phyloP scores from a whole-genome alignment of 345 rosid species.

The Eucalyptus tenuipes region DNA sequence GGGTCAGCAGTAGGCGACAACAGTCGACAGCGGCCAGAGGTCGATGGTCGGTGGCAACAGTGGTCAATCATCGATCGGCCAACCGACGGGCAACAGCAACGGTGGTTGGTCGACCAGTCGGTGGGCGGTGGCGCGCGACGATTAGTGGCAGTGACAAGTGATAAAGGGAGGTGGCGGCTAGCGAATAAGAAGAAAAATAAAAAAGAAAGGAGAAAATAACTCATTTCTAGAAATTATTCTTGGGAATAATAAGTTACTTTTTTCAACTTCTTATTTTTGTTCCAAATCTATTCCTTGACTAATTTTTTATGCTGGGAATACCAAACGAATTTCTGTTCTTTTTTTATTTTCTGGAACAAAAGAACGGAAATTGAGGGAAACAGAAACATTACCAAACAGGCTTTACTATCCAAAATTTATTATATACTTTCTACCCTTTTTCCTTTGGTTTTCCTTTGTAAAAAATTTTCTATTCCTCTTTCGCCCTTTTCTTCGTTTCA shows the following conservation, averaged over 20 bases:
- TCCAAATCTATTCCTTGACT: fast-evolving
- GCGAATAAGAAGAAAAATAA: no score
- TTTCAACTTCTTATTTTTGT: no score
- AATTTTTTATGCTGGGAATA: fast-evolving
- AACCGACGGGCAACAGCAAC: fast-evolving
- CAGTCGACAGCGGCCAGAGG: fast-evolving
- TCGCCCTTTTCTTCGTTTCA: background rate
- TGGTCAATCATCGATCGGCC: fast-evolving
- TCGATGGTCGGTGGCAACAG: fast-evolving
- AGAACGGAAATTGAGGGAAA: fast-evolving
- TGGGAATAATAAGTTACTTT: no score
- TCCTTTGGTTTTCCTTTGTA: background rate
- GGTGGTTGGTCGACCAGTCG: fast-evolving
- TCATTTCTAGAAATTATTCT: no score
- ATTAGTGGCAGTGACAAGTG: fast-evolving
- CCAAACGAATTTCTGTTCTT: fast-evolving
- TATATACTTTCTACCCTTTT: background rate
- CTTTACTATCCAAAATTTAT: background rate
- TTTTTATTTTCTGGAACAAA: fast-evolving
- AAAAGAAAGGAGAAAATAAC: no score
- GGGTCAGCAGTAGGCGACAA: fast-evolving
- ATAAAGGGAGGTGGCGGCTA: fast-evolving
- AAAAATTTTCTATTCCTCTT: background rate
- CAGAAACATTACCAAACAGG: fast-evolving
- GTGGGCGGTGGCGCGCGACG: no score